phyloP scores from a whole-genome alignment of 2,329 filamentous ascomycete genomes.

The Cladosporium oxysporum region DNA sequence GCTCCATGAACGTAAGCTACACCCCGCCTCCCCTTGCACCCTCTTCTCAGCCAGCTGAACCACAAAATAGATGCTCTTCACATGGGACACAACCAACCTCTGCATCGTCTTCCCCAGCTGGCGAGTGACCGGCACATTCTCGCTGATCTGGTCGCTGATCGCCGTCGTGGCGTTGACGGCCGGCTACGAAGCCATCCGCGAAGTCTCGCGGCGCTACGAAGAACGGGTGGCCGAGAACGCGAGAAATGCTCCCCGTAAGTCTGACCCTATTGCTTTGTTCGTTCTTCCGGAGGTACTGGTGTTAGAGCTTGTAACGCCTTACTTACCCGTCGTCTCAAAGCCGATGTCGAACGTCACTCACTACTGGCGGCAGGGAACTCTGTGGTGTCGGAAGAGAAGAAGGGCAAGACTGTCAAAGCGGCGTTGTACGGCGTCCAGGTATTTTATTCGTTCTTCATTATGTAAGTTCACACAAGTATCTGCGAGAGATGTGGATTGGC shows the following conservation, averaged over 20 bases:
- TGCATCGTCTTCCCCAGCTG: slow-evolving; percentile 95
- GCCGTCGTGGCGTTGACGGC: slow-evolving; percentile 80
- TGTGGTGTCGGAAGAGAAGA: slow-evolving; percentile 59
- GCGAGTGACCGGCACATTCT: slow-evolving; percentile 74
- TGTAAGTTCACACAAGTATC: slow-evolving; percentile 64
- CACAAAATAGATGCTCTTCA: slow-evolving; percentile 84
- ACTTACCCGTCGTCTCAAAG: slow-evolving; percentile 10
- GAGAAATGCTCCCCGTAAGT: slow-evolving; percentile 45
- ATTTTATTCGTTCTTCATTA: slow-evolving; percentile 99
- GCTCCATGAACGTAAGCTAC: slow-evolving; percentile 82
- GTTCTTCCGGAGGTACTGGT: neutral
- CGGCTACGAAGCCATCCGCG: slow-evolving; percentile 89
- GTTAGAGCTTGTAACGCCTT: slow-evolving; percentile 21
- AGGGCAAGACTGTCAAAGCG: slow-evolving; percentile 76
- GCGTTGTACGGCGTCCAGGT: slow-evolving; percentile 87
- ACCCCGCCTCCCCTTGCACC: neutral
- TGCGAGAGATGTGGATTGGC: neutral
- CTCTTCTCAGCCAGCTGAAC: neutral
- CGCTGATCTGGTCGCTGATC: slow-evolving; percentile 78
- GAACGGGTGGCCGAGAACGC: slow-evolving; percentile 50
- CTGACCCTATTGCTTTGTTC: neutral
- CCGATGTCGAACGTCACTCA: slow-evolving; percentile 60
- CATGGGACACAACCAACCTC: slow-evolving; percentile 88
- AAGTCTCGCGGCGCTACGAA: slow-evolving; percentile 77
- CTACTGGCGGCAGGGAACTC: slow-evolving; percentile 71